Base-by-base conservation (phyloP, 257 asterid species). In the Asclepias syriaca region DNA sequence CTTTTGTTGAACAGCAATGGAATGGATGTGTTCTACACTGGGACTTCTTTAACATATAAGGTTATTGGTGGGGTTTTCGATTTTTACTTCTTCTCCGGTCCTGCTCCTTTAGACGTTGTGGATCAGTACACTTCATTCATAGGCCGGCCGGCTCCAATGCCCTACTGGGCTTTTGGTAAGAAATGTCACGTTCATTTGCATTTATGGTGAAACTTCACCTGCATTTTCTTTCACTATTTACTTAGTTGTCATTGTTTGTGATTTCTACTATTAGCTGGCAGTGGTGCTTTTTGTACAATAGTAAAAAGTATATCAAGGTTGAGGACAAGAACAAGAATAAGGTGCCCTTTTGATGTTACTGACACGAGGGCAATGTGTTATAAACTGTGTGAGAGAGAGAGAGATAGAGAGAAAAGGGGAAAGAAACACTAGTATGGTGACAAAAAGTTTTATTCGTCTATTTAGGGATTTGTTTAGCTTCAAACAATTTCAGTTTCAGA, bases 91-190 rank as follows among this genome's bases (percentile, higher is more conserved):
- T 95, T 95, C 45, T 70, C 96, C n/a, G 98, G 99, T 1, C 90
- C 96, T 0, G 71, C 92, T 29, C 99, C 99, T n/a, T 69, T 95
- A 68, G 89, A 72, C 12, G 97, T 95, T 48, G 90, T 95, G 66
- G 96, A 95, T 74, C 98, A 95, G 84, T 95, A 95, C 51, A 95
- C 98, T 34, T 60, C 80, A 12, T 77, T 95, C 29, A 79, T 88
- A 4, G 99, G 99, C 65, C 78, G 98, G 40, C 99, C 99, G 13
- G 98, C 98, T 18, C 81, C 99, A 2, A 95, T 95, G 98, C 99
- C 99, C 5, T 95, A 90, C 76, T 95, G 99, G 99, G 82, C 98
- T 77, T 81, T 95, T 67, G 99, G 99, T 95, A 39, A 49, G 90
- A 80, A 65, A 43, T 45, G 59, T 65, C 18, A n/a, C 54, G 48